Conservation (phyloP, 257 asterid species). For the Nemophila menziesii region DNA sequence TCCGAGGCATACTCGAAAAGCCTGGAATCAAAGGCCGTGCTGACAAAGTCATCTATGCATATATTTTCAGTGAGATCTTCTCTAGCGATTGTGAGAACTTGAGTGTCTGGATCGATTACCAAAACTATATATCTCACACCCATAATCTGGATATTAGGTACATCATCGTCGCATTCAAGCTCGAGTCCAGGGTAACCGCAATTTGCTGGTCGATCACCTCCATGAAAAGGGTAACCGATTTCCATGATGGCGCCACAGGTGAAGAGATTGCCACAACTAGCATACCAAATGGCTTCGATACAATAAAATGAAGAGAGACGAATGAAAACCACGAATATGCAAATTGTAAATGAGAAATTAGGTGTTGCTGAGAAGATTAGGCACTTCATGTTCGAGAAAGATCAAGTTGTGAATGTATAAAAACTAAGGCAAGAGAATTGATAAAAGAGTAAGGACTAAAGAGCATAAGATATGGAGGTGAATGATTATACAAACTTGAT, state of each 20-base stretch:
- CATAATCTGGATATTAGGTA: not conserved
- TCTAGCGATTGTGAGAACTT: not conserved
- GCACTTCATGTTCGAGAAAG: conserved; percentile 6
- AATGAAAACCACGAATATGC: conserved; percentile 4
- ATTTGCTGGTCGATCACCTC: not conserved
- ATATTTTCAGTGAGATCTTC: conserved; percentile 1
- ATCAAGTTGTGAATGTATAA: not conserved
- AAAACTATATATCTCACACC: not conserved
- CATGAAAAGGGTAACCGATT: not conserved
- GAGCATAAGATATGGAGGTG: not conserved
- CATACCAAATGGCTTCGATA: not conserved
- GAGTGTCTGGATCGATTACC: not conserved
- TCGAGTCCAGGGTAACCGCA: conserved; percentile 7
- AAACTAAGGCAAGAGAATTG: not conserved
- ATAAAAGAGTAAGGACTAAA: conserved; percentile 1
- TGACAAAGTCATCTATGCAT: not conserved
- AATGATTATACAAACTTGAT: not conserved
- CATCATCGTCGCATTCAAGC: conserved; percentile 3
- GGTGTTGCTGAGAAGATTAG: not conserved
- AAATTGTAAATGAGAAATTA: not conserved
- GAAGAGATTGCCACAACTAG: not conserved
- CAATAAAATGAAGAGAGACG: not conserved
- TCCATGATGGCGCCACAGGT: not conserved
- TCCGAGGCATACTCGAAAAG: not conserved
- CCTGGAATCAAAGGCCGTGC: conserved; percentile 2